These are phyloP conservation scores for Trametes meyenii DNA, from an alignment of 768 basidiomycete species.

Conservation along the genomic window DNA sequence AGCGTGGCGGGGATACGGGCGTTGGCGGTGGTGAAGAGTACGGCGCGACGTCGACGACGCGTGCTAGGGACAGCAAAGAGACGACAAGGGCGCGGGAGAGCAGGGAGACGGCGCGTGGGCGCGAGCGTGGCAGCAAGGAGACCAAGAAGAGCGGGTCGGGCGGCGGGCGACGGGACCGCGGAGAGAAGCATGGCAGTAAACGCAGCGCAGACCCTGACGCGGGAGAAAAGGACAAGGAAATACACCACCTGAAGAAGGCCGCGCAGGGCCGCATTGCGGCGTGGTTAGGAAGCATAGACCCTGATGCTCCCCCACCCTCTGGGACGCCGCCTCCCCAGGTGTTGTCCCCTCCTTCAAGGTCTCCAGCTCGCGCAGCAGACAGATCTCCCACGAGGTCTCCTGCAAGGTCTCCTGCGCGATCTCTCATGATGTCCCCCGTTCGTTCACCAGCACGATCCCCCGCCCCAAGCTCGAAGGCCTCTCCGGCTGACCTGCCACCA, in stretches of 20 bases:
- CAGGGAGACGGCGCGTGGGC: conserved; percentile 2
- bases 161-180: conserved; percentile 21
- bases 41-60: not conserved
- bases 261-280: conserved; percentile 77
- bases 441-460: conserved; percentile 2
- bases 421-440: not conserved
- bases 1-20: not conserved
- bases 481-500: not conserved
- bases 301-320: conserved; percentile 54
- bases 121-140: conserved; percentile 18
- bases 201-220: conserved; percentile 21
- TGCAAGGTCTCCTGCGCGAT: not conserved
- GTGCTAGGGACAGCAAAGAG: conserved; percentile 12
- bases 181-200: conserved; percentile 31
- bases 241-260: conserved; percentile 43
- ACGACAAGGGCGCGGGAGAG: conserved; percentile 6
- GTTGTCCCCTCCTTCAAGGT: not conserved
- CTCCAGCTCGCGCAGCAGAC: not conserved
- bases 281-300: conserved; percentile 72
- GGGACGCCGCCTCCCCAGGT: conserved; percentile 14
- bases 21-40: not conserved
- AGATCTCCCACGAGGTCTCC: not conserved
- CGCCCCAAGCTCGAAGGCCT: conserved; percentile 4
- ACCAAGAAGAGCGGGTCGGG: conserved; percentile 9
- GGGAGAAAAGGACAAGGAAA: conserved; percentile 38